Conservation (phyloP, 768 basidiomycete genomes). For the Inosperma sp. region DNA sequence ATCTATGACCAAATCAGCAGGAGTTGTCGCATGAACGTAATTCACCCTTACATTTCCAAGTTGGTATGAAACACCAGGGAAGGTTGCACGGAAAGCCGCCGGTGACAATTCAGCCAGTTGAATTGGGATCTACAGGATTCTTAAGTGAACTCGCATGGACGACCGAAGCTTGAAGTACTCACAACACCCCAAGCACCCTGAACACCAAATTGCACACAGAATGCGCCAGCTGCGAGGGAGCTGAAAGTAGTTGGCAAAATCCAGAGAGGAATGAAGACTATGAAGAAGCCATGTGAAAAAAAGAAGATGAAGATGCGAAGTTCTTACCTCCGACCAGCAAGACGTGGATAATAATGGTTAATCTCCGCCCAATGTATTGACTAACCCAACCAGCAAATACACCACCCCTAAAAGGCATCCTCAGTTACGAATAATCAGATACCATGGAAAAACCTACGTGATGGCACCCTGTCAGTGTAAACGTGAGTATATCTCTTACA, state of each 20-base stretch:
- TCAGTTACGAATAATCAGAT: neutral
- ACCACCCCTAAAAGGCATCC: constrained; percentile 47
- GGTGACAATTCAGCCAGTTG: constrained; percentile 82
- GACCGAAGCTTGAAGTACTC: constrained; percentile 40
- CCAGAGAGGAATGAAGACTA: constrained; percentile 73
- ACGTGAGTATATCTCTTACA: neutral
- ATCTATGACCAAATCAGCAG: too few relatives aligned
- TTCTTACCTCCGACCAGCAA: constrained; percentile 45
- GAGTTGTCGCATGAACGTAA: neutral
- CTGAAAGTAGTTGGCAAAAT: constrained; percentile 69
- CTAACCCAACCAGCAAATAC: constrained; percentile 64
- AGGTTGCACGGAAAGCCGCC: constrained; percentile 83
- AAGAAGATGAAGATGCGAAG: neutral
- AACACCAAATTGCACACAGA: constrained; percentile 82
- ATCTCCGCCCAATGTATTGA: constrained; percentile 77
- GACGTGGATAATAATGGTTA: constrained; percentile 69
- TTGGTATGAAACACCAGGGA: constrained; percentile 84
- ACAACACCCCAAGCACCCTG: constrained; percentile 92
- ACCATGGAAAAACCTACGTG: constrained; percentile 20
- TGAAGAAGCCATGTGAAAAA: neutral
- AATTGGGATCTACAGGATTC: constrained; percentile 51
- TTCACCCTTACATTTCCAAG: constrained; percentile 57
- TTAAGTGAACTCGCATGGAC: constrained; percentile 35
- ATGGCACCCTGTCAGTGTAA: constrained; percentile 33
- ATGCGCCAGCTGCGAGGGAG: constrained; percentile 75